Base-by-base conservation (phyloP, 257 asterid species). In the Nicotiana tabacum region DNA sequence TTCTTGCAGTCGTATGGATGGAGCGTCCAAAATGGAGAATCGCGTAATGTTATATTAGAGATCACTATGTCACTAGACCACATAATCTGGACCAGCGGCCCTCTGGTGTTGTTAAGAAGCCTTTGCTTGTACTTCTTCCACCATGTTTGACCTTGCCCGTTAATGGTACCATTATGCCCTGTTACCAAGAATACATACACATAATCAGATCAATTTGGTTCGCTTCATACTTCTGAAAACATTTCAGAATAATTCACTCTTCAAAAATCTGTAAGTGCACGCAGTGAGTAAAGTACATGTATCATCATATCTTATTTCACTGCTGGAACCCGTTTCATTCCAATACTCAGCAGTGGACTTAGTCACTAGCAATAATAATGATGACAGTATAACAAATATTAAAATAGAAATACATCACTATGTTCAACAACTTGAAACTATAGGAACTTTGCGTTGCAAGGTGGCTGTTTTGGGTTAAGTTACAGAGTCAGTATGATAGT, bases 1-100 rank as follows among this genome's bases (percentile, higher is more conserved):
- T 92, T 93, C 89, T 88, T 90, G 88, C 97, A 93, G 84, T 93
- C 95, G 18, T 90, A 93, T 8, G 97, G 97, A 86, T 93, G 97
- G 57, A 93, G 93, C 48, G 97, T 93, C 97, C 97, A 93, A 85
- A 93, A 93, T 27, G 97, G 97, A 77, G 97, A 93, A 87, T 92
- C 92, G 0, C 91, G 93, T 57, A 93, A 83, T 24, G 97, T 93
- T 80, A 93, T 87, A 88, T 92, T 90, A 78, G 93, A 87, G 83
- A 93, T 89, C 85, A 90, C 35, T 67, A 93, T 91, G 88, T 93
- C 88, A 5, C 86, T 88, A 33, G 97, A 93, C 93, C 93, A 90
- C 97, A 93, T 93, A 78, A 93, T 89, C 86, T 93, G 96, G 87
- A 93, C 92, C 72, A 93, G 95, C 1, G 97, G 97, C 17, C 97